Evolutionary conservation across 1,284 basidiomycete genomes (phyloP).

Genomic region (Caloboletus inedulis): DNA sequence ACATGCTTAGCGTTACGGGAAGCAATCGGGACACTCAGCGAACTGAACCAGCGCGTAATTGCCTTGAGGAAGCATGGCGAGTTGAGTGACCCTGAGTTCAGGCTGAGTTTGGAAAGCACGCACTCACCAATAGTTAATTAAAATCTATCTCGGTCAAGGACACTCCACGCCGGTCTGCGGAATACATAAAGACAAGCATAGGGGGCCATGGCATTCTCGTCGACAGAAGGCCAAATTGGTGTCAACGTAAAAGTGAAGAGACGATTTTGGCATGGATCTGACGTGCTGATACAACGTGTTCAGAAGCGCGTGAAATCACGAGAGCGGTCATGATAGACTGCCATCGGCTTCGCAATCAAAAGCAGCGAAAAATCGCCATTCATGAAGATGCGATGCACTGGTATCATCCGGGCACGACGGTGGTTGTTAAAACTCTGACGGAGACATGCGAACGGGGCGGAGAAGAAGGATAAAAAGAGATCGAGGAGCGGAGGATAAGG

Average conservation of each 20-base stretch:
- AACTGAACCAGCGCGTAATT: slow-evolving; percentile 37
- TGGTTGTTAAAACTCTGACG: slow-evolving; percentile 9
- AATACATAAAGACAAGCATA: slow-evolving; percentile 36
- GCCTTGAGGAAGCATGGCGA: slow-evolving; percentile 35
- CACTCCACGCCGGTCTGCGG: slow-evolving; percentile 36
- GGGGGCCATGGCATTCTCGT: slow-evolving; percentile 33
- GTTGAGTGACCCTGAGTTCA: slow-evolving; percentile 28
- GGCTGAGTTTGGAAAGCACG: slow-evolving; percentile 21
- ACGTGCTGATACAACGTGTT: slow-evolving; percentile 37
- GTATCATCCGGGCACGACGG: slow-evolving; percentile 19
- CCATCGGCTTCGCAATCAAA: slow-evolving; percentile 30
- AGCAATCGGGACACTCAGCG: slow-evolving; percentile 35
- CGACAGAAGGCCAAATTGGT: slow-evolving; percentile 22
- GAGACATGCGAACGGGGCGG: slow-evolving; percentile 8
- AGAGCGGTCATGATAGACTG: slow-evolving; percentile 34
- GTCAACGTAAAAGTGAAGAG: slow-evolving; percentile 36
- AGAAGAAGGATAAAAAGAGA: slow-evolving; percentile 2
- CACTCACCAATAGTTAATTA: slow-evolving; percentile 33
- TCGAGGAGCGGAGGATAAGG: slow-evolving; percentile 10
- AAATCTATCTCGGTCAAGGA: slow-evolving; percentile 34
- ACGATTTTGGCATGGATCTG: slow-evolving; percentile 33
- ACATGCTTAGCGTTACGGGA: slow-evolving; percentile 34
- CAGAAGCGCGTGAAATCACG: slow-evolving; percentile 37
- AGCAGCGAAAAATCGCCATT: slow-evolving; percentile 25
- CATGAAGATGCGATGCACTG: slow-evolving; percentile 13